Evolutionary conservation across 495 filamentous ascomycete genomes (phyloP).

Genomic region (Podospora bellae-mahoneyi): DNA sequence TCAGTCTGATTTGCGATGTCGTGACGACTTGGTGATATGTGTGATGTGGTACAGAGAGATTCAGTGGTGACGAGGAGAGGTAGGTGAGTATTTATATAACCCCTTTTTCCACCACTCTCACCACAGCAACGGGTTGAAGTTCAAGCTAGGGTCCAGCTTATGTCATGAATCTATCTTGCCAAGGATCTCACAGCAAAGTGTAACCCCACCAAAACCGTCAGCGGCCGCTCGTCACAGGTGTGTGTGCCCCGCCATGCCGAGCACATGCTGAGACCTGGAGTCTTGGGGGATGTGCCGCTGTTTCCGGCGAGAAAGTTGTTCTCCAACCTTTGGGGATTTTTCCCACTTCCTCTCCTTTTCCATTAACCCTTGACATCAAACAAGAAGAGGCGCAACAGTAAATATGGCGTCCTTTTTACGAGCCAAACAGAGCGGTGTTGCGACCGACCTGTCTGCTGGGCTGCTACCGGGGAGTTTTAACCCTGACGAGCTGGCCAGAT

Average conservation of each 20-base stretch:
- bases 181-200: background rate
- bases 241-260: background rate
- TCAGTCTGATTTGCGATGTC: background rate
- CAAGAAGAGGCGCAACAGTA: background rate
- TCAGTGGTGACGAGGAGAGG: background rate
- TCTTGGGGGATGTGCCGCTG: background rate
- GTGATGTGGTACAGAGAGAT: background rate
- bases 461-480: slow-evolving; percentile 70
- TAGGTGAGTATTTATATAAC: background rate
- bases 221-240: background rate
- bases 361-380: background rate
- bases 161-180: background rate
- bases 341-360: background rate
- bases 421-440: slow-evolving; percentile 88
- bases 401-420: slow-evolving; percentile 81
- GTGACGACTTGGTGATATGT: background rate
- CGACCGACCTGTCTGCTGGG: slow-evolving; percentile 81
- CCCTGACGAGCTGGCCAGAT: slow-evolving; percentile 79
- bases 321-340: background rate
- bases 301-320: background rate
- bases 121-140: background rate
- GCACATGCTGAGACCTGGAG: background rate
- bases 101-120: background rate
- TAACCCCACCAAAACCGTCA: background rate
- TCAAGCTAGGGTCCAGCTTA: background rate